Percentiles rank a stretch among this genome's conserved stretches.
These are phyloP conservation scores for Annulohypoxylon truncatum DNA, from an alignment of 2,329 filamentous ascomycete genomes.

Conservation along the genomic window DNA sequence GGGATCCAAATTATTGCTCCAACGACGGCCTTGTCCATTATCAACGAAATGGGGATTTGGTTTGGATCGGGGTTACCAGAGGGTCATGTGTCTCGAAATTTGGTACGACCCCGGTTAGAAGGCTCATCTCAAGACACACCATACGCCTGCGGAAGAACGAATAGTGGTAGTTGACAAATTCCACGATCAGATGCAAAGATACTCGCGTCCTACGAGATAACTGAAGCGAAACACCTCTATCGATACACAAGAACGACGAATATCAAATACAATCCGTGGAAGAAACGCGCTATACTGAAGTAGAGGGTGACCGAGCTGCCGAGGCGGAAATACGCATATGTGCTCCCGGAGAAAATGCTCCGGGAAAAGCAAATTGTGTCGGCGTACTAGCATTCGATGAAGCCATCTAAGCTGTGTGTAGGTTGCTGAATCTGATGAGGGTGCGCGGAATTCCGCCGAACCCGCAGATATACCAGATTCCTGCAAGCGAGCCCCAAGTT, in stretches of 20 bases:
- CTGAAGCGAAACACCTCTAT: too few species aligned
- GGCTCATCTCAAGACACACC: background rate
- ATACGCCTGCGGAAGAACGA: background rate
- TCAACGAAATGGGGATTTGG: background rate
- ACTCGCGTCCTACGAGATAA: background rate
- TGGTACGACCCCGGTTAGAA: background rate
- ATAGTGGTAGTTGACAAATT: background rate
- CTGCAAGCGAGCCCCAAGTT: background rate
- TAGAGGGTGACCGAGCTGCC: background rate
- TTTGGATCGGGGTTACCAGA: background rate
- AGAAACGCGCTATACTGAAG: background rate
- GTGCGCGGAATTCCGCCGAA: background rate
- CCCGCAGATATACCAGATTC: background rate
- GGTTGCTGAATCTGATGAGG: slow-evolving; percentile 7
- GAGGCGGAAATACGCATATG: background rate
- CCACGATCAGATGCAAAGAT: background rate
- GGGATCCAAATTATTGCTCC: background rate
- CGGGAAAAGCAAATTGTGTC: background rate
- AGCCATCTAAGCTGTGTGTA: background rate
- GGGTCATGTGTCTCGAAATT: background rate
- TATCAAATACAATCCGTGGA: background rate
- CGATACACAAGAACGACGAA: background rate
- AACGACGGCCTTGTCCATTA: background rate
- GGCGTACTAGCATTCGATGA: background rate
- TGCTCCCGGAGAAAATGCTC: slow-evolving; percentile 3